Conservation (phyloP, 805 yeast genomes). For the Candida xyloterini region DNA sequence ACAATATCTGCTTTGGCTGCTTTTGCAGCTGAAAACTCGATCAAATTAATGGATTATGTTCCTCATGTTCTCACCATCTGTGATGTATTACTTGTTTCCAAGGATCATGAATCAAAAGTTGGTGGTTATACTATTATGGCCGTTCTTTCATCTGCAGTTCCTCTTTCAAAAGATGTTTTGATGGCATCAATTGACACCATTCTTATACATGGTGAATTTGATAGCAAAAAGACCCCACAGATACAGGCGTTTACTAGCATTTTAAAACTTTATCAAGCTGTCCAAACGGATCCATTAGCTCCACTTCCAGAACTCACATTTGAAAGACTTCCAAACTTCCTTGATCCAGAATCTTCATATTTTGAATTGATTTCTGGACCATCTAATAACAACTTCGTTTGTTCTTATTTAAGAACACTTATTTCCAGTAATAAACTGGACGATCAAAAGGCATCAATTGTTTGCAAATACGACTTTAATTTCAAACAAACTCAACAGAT, state of each 20-base stretch:
- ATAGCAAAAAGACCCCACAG: conserved; percentile 18
- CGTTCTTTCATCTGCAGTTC: conserved; percentile 71
- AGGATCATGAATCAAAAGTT: conserved; percentile 61
- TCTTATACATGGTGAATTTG: conserved; percentile 28
- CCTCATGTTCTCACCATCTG: conserved; percentile 58
- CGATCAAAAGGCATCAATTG: conserved; percentile 8
- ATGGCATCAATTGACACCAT: conserved; percentile 63
- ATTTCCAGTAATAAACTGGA: conserved; percentile 18
- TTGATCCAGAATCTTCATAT: conserved; percentile 20
- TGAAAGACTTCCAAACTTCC: conserved; percentile 23
- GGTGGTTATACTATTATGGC: conserved; percentile 82
- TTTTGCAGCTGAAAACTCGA: conserved; percentile 40
- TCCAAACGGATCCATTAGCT: conserved; percentile 32
- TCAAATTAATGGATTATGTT: conserved; percentile 45
- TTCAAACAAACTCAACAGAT: conserved; percentile 24
- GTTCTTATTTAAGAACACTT: conserved; percentile 28
- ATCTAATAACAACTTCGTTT: conserved; percentile 26
- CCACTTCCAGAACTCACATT: conserved; percentile 25
- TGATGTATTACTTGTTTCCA: conserved; percentile 50
- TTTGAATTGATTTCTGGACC: conserved; percentile 19
- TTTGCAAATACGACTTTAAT: conserved; percentile 16
- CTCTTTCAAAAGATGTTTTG: conserved; percentile 54
- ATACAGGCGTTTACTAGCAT: conserved; percentile 45
- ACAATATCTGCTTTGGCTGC: conserved; percentile 69
- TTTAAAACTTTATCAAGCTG: conserved; percentile 47